Evolutionary conservation across 768 basidiomycete species (phyloP), one percentile per base, ranked within the genome.

Genomic region (Psilocybe tampanensis): DNA sequence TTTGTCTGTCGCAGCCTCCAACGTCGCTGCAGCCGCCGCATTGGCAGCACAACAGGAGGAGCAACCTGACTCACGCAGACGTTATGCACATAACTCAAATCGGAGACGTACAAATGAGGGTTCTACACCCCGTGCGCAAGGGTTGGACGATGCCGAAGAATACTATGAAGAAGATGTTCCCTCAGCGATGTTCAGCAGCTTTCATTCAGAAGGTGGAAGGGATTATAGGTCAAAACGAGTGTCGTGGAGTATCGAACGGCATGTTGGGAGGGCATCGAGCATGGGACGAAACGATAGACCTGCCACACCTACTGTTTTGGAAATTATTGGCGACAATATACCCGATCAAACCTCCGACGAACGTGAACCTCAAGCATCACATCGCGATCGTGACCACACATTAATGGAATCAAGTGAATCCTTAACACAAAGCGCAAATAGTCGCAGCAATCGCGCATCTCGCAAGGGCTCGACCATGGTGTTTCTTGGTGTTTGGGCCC

Each of bases 401-500:
- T 22, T 54, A 17, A 13, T 52, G 15, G 54, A 41, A 36, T 60
- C 62, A 13, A 50, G 41, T 2, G 59, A 60, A 23, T 58, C 62
- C 8, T 22, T 60, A 18, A 48, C 53, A n/a, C 60, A 60, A 36
- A 26, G 56, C 22, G 34, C 54, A 52, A 62, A 62, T 21, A 60
- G 72, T n/a, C 74, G 78, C 33, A 71, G 74, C 56, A 88, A 88
- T n/a, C 79, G 86, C 59, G 84, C 86, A 8, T 88, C 85, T 63
- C 81, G 85, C 58, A 81, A 85, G 59, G 83, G 88, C 26, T 88
- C 89, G 5, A 86, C 85, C 2, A 87, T 96, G 76, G 84, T 95
- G 18, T 92, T 97, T 63, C 76, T 97, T 60, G 83, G 90, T 34
- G 77, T 84, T 11, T 93, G 91, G 76, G 78, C 86, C 11, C 72